Conservation (phyloP, 176 grass and related monocot genomes). For the Secale cereale region DNA sequence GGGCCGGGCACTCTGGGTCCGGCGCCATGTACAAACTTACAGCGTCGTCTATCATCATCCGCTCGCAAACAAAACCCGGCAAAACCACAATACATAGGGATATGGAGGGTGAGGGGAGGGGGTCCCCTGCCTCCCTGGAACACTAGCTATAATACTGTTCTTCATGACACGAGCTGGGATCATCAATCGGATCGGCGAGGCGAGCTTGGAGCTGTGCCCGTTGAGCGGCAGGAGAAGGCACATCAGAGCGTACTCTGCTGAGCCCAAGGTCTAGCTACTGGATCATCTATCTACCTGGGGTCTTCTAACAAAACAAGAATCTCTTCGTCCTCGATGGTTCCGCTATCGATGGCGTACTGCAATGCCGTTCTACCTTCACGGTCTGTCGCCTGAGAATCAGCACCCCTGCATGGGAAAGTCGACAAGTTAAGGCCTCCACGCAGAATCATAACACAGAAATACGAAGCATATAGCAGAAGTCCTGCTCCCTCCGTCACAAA, state of each 20-base stretch:
- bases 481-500: no score
- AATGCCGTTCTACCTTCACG: constrained; percentile 68
- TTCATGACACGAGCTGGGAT: constrained; percentile 3
- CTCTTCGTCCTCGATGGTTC: constrained; percentile 77
- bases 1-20: constrained; percentile 11
- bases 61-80: constrained; percentile 30
- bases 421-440: not conserved
- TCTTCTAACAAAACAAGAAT: constrained; percentile 87
- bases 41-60: constrained; percentile 28
- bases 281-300: constrained; percentile 54
- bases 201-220: constrained; percentile 6
- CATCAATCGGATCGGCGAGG: not conserved
- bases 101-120: constrained; percentile 13
- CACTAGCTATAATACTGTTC: constrained; percentile 22
- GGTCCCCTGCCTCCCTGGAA: constrained; percentile 4
- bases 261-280: constrained; percentile 26
- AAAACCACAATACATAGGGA: constrained; percentile 34
- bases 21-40: constrained; percentile 69
- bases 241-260: not conserved
- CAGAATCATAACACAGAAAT: not conserved
- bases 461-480: not conserved
- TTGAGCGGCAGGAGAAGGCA: not conserved
- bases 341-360: constrained; percentile 74
- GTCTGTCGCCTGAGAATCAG: constrained; percentile 63
- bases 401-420: constrained; percentile 49